These are phyloP conservation scores for Neonothopanus nambi DNA, from an alignment of 1,284 basidiomycete species.

Conservation along the genomic window DNA sequence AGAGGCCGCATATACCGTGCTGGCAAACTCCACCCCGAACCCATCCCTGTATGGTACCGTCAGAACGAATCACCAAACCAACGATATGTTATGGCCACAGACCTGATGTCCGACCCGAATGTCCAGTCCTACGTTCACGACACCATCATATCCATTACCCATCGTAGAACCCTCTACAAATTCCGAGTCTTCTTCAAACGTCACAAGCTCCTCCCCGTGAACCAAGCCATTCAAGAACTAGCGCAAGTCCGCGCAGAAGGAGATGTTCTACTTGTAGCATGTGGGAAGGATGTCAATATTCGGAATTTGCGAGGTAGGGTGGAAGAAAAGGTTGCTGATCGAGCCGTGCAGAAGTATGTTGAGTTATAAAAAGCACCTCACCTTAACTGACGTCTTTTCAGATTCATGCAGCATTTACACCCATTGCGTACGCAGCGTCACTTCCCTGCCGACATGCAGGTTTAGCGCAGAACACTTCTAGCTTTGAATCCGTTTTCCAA, in stretches of 20 bases:
- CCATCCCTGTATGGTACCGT: background rate
- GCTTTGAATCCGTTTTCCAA: too few species aligned
- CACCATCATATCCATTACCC: background rate
- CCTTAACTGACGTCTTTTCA: background rate
- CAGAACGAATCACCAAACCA: background rate
- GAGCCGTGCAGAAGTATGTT: background rate
- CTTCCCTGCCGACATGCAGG: background rate
- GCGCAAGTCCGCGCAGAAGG: background rate
- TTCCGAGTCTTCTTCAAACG: slow-evolving; percentile 5
- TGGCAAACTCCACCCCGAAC: background rate
- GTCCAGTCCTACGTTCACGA: slow-evolving; percentile 4
- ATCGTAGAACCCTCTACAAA: background rate
- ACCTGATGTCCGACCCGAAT: background rate
- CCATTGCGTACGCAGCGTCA: background rate
- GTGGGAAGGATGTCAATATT: background rate
- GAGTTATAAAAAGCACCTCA: background rate
- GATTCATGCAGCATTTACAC: background rate
- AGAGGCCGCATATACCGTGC: background rate
- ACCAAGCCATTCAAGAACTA: background rate
- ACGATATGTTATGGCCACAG: background rate
- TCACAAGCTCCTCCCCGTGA: background rate
- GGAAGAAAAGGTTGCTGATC: background rate
- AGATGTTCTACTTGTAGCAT: background rate
- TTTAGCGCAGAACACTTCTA: too few species aligned
- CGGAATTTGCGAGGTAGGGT: background rate